phyloP scores from a whole-genome alignment of 768 basidiomycete genomes.

The Clavaria fumosa region DNA sequence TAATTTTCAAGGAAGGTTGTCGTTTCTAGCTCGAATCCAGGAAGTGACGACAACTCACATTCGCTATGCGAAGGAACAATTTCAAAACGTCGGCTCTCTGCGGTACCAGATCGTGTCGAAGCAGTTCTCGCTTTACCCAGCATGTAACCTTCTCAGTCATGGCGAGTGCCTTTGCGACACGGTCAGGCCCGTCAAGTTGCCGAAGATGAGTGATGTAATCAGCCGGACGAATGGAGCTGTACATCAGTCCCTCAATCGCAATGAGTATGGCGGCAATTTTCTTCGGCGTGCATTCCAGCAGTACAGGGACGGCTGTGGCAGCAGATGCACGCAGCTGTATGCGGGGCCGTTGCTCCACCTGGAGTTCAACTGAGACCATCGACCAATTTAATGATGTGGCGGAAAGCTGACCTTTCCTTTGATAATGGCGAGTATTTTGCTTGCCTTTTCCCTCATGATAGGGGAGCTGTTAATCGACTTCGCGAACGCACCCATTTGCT shows the following conservation, averaged over 20 bases:
- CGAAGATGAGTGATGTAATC: slow-evolving; percentile 6
- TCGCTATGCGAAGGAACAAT: slow-evolving; percentile 5
- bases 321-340: neutral
- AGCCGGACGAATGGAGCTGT: slow-evolving; percentile 3
- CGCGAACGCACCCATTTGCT: slow-evolving; percentile 5
- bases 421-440: slow-evolving; percentile 1
- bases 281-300: slow-evolving; percentile 3
- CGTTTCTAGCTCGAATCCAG: neutral
- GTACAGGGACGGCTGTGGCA: neutral
- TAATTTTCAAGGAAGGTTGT: neutral
- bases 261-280: slow-evolving; percentile 3
- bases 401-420: neutral
- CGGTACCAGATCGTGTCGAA: slow-evolving; percentile 3
- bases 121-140: slow-evolving; percentile 5
- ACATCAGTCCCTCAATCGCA: slow-evolving; percentile 2
- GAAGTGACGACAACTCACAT: slow-evolving; percentile 1
- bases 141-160: slow-evolving; percentile 5
- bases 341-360: slow-evolving; percentile 1
- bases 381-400: neutral
- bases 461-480: slow-evolving; percentile 5
- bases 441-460: slow-evolving; percentile 4
- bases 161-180: slow-evolving; percentile 1
- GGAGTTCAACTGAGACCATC: neutral
- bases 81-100: slow-evolving; percentile 3
- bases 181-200: slow-evolving; percentile 1